Evolutionary conservation across 441 rosid species (phyloP).

Genomic region (Francoa sonchifolia): DNA sequence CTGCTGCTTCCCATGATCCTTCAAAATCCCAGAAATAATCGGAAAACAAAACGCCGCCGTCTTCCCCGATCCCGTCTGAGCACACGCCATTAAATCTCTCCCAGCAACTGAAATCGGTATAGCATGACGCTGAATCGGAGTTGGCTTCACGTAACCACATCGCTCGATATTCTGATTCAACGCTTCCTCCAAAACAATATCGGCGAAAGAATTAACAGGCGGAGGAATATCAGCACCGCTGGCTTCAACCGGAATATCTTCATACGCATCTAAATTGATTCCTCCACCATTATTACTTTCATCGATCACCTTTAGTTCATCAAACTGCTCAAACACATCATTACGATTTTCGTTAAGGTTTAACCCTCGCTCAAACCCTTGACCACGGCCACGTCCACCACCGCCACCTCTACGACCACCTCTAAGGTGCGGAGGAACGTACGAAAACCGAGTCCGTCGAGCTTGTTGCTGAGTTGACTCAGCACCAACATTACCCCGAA

Average conservation of each 20-base stretch:
- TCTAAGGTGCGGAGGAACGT: constrained; percentile 20
- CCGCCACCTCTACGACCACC: constrained; percentile 8
- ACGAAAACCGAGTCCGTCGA: constrained; percentile 12
- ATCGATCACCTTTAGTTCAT: constrained; percentile 15
- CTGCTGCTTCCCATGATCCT: background rate
- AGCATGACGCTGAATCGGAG: constrained; percentile 44
- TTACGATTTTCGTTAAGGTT: background rate
- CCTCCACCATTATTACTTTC: constrained; percentile 1
- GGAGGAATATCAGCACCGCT: constrained; percentile 26
- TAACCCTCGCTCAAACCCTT: background rate
- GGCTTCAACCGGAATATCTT: constrained; percentile 32
- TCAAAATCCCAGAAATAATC: constrained; percentile 25
- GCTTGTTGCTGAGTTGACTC: constrained; percentile 11
- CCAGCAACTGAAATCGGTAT: constrained; percentile 39
- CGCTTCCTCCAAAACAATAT: constrained; percentile 23
- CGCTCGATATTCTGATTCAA: constrained; percentile 25
- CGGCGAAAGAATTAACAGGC: constrained; percentile 25
- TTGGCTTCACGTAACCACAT: constrained; percentile 38
- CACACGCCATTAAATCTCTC: constrained; percentile 50
- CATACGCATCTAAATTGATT: constrained; percentile 36
- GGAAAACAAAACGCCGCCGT: constrained; percentile 48
- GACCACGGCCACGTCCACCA: constrained; percentile 7
- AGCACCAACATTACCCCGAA: constrained; percentile 1
- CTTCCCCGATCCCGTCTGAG: constrained; percentile 50
- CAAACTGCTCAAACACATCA: constrained; percentile 15